Evolutionary conservation across 2,329 filamentous ascomycete genomes (phyloP).

Genomic region (Monilinia aucupariae): DNA sequence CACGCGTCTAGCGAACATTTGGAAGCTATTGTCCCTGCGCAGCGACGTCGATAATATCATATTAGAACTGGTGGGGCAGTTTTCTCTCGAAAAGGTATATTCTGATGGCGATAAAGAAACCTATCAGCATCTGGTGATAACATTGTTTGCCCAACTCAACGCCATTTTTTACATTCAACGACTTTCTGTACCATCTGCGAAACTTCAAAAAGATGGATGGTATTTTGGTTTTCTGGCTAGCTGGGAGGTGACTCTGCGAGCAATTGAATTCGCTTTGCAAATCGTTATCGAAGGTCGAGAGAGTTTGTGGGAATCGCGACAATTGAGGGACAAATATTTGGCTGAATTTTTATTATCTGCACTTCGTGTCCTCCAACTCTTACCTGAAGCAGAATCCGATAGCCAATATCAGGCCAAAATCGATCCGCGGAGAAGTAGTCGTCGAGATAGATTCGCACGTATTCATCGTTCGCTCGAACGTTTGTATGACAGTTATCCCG

Average conservation of each 20-base stretch:
- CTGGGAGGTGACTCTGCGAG: constrained; percentile 39
- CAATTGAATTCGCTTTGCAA: constrained; percentile 39
- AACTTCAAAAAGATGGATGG: constrained; percentile 34
- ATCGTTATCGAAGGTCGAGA: constrained; percentile 27
- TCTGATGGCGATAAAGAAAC: constrained; percentile 34
- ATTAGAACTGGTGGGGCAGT: constrained; percentile 40
- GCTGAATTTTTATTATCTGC: constrained; percentile 38
- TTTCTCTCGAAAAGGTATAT: constrained; percentile 41
- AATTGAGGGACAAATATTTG: constrained; percentile 38
- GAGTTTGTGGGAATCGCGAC: constrained; percentile 27
- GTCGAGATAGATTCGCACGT: constrained; percentile 38
- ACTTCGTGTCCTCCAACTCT: constrained; percentile 38
- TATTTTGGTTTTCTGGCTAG: constrained; percentile 39
- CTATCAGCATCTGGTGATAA: constrained; percentile 38
- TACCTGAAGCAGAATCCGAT: constrained; percentile 36
- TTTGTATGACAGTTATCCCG: constrained; percentile 39
- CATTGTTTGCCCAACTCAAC: constrained; percentile 38
- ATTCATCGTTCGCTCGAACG: constrained; percentile 38
- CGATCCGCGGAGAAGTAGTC: constrained; percentile 35
- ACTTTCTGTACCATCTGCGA: constrained; percentile 38
- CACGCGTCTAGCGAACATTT: constrained; percentile 36
- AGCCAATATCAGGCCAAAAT: constrained; percentile 19
- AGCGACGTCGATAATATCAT: constrained; percentile 41
- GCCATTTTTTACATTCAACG: constrained; percentile 40
- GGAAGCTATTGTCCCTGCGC: constrained; percentile 37